A percentile compares a stretch with the other conserved stretches of the same genome.
phyloP scores from a whole-genome alignment of 2,329 filamentous ascomycete genomes.

The Sporothrix brunneoviolacea region DNA sequence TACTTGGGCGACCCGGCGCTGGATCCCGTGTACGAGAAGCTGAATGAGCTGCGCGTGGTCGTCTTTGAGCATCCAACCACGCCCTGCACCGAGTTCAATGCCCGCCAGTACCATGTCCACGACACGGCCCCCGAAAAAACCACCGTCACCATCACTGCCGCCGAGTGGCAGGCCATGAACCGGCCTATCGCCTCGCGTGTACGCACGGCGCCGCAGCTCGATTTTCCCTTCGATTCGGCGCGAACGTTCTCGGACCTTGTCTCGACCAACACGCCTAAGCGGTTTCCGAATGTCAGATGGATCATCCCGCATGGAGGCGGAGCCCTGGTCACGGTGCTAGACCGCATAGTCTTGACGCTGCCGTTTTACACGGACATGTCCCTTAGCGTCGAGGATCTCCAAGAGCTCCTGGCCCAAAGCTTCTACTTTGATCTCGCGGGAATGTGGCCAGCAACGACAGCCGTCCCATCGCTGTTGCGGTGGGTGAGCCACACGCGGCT shows the following conservation, averaged over 20 bases:
- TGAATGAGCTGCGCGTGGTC: conserved; percentile 39
- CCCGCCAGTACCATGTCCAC: conserved; percentile 10
- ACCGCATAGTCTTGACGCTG: conserved; percentile 3
- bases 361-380: conserved; percentile 16
- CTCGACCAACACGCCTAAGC: not conserved
- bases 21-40: conserved; percentile 39
- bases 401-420: conserved; percentile 11
- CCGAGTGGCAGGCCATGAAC: conserved; percentile 19
- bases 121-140: not conserved
- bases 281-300: conserved; percentile 6
- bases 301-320: conserved; percentile 12
- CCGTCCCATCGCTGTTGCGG: conserved; percentile 19
- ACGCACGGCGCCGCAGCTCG: conserved; percentile 14
- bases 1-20: conserved; percentile 44
- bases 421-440: conserved; percentile 25
- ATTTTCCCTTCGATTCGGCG: conserved; percentile 22
- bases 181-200: conserved; percentile 16
- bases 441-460: conserved; percentile 20
- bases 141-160: not conserved
- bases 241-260: conserved; percentile 17
- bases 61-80: conserved; percentile 51
- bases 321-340: not conserved
- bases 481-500: conserved; percentile 21
- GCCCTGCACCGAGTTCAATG: conserved; percentile 30
- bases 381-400: conserved; percentile 27